Percentiles rank a stretch among this genome's conserved stretches.
Evolutionary conservation across 1,284 basidiomycete species (phyloP).

Genomic region (Ganoderma multipileum): DNA sequence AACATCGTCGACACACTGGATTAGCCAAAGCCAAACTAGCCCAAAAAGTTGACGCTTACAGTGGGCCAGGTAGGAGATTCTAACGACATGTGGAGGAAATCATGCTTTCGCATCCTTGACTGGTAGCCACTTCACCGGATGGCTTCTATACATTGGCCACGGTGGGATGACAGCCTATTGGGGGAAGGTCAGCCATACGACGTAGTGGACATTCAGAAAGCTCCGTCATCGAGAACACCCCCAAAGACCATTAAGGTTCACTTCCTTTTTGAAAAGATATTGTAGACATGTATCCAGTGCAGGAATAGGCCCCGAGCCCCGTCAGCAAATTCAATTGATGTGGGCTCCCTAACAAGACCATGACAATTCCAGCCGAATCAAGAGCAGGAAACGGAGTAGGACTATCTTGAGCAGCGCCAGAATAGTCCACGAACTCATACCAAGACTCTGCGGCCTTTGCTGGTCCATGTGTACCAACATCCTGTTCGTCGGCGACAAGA

Average conservation of each 20-base stretch:
- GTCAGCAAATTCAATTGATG: too few species aligned
- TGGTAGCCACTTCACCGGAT: constrained; percentile 72
- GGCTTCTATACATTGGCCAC: constrained; percentile 70
- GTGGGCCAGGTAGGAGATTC: background rate
- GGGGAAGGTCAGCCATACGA: background rate
- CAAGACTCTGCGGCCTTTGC: too few species aligned
- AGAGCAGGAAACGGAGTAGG: background rate
- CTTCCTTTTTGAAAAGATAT: too few species aligned
- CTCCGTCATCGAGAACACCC: background rate
- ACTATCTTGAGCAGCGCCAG: too few species aligned
- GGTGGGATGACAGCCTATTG: constrained; percentile 67
- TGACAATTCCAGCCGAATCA: background rate
- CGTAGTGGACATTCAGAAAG: background rate
- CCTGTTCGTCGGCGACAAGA: too few species aligned
- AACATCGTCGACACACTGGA: background rate
- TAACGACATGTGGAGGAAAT: background rate
- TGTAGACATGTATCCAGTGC: too few species aligned
- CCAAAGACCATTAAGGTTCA: too few species aligned
- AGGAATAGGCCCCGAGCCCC: too few species aligned
- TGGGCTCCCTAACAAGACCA: background rate
- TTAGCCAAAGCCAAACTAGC: background rate
- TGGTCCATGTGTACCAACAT: too few species aligned
- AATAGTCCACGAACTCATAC: too few species aligned
- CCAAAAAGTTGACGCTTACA: background rate
- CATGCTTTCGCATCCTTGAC: constrained; percentile 36